phyloP scores from a whole-genome alignment of 2,329 filamentous ascomycete genomes.

The Macroventuria anomochaeta region DNA sequence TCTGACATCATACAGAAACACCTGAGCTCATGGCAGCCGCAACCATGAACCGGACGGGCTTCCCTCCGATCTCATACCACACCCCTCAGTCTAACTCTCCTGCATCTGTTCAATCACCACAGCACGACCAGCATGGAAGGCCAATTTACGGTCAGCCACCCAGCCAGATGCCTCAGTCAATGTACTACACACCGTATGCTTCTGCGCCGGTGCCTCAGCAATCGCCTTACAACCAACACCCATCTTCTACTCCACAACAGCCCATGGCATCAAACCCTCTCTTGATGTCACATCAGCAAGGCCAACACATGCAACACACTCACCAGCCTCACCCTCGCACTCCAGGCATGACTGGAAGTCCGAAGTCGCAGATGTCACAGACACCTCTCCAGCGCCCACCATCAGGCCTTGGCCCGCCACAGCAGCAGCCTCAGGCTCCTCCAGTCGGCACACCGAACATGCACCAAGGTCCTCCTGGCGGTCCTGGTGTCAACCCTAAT shows the following conservation, averaged over 20 bases:
- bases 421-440: constrained; percentile 49
- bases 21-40: constrained; percentile 72
- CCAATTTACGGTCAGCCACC: constrained; percentile 82
- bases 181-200: constrained; percentile 72
- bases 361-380: constrained; percentile 57
- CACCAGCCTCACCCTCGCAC: constrained; percentile 54
- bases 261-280: constrained; percentile 56
- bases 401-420: constrained; percentile 54
- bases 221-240: constrained; percentile 64
- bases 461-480: constrained; percentile 47
- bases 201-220: constrained; percentile 59
- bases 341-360: constrained; percentile 69
- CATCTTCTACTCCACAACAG: constrained; percentile 62
- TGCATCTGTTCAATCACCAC: constrained; percentile 87
- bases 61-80: constrained; percentile 87
- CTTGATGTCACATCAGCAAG: constrained; percentile 61
- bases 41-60: constrained; percentile 69
- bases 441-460: constrained; percentile 51
- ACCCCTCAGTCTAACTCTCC: constrained; percentile 95
- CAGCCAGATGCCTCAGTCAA: constrained; percentile 79
- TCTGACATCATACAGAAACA: constrained; percentile 72
- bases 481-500: constrained; percentile 75
- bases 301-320: constrained; percentile 51
- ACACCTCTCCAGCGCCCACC: constrained; percentile 63
- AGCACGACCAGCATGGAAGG: constrained; percentile 85